These are phyloP conservation scores for Corinectria fuckeliana DNA, from an alignment of 2,329 filamentous ascomycete species.

Conservation along the genomic window DNA sequence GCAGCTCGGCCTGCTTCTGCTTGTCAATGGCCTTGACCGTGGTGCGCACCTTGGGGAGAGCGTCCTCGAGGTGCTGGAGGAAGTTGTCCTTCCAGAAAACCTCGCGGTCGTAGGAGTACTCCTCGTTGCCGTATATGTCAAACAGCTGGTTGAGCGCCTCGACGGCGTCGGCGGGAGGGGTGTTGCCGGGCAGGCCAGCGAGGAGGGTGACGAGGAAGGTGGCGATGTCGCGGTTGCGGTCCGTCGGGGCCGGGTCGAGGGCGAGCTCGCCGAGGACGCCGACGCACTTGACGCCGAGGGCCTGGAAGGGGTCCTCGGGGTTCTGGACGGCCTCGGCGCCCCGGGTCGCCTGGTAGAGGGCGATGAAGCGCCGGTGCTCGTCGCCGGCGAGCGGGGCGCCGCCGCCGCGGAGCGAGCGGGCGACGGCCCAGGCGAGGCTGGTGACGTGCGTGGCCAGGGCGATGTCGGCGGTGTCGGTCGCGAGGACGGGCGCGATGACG, in stretches of 20 bases:
- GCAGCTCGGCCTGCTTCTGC: conserved; percentile 61
- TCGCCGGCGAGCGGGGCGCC: conserved; percentile 55
- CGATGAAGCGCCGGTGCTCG: conserved; percentile 69
- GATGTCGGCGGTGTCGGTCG: conserved; percentile 67
- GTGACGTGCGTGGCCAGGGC: conserved; percentile 68
- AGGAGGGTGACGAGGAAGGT: conserved; percentile 66
- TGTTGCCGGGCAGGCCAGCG: conserved; percentile 54
- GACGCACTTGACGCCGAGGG: conserved; percentile 69
- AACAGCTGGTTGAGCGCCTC: conserved; percentile 72
- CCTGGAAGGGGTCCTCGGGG: conserved; percentile 63
- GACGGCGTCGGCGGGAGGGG: conserved; percentile 63
- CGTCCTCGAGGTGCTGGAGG: conserved; percentile 62
- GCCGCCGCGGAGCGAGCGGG: conserved; percentile 59
- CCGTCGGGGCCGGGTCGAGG: conserved; percentile 57
- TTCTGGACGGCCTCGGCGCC: conserved; percentile 37
- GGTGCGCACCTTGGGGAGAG: conserved; percentile 59
- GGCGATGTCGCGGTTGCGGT: conserved; percentile 67
- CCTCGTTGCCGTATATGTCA: conserved; percentile 71
- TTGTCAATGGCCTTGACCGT: conserved; percentile 68
- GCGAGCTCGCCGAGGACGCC: conserved; percentile 71
- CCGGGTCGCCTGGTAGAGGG: conserved; percentile 67
- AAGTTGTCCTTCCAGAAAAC: conserved; percentile 71
- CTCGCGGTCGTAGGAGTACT: conserved; percentile 61
- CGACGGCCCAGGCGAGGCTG: conserved; percentile 69
- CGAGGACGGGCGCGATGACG: conserved; percentile 62